Conservation (phyloP, 495 filamentous ascomycete genomes). For the Apiosordaria backusii region DNA sequence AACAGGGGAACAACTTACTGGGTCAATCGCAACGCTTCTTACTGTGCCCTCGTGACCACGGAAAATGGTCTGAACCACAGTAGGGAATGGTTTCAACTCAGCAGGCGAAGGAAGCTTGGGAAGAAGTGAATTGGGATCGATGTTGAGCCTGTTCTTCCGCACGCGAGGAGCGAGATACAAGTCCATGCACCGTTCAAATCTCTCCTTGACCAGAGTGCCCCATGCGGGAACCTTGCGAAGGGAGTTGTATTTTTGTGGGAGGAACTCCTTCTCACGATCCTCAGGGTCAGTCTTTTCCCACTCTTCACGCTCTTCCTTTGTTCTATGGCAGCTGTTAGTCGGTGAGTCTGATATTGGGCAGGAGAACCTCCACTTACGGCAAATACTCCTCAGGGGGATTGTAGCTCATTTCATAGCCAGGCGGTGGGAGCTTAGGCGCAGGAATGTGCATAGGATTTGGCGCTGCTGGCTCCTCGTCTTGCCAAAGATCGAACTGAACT, state of each 20-base stretch:
- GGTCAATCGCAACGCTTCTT: slow-evolving; percentile 64
- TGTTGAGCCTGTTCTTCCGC: slow-evolving; percentile 89
- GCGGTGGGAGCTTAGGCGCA: slow-evolving; percentile 92
- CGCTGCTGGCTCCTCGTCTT: slow-evolving; percentile 76
- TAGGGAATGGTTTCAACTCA: slow-evolving; percentile 91
- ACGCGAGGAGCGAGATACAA: slow-evolving; percentile 91
- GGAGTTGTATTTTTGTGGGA: slow-evolving; percentile 75
- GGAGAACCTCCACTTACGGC: slow-evolving; percentile 40
- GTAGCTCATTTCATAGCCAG: slow-evolving; percentile 91
- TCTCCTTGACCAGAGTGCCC: slow-evolving; percentile 83
- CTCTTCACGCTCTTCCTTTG: slow-evolving; percentile 74
- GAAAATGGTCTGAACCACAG: slow-evolving; percentile 77
- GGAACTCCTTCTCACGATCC: slow-evolving; percentile 83
- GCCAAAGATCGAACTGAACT: slow-evolving; percentile 84
- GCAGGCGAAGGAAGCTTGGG: slow-evolving; percentile 94
- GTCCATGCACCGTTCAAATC: slow-evolving; percentile 93
- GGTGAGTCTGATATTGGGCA: background rate
- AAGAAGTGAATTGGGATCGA: slow-evolving; percentile 88
- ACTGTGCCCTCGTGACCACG: slow-evolving; percentile 86
- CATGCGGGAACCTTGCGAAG: slow-evolving; percentile 93
- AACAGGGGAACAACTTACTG: slow-evolving; percentile 19
- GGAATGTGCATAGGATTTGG: slow-evolving; percentile 92
- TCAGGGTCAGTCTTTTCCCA: slow-evolving; percentile 90
- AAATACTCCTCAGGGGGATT: slow-evolving; percentile 96
- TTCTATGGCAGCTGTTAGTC: slow-evolving; percentile 30